phyloP scores from a whole-genome alignment of 257 asterid species.

The Solanum chilense region DNA sequence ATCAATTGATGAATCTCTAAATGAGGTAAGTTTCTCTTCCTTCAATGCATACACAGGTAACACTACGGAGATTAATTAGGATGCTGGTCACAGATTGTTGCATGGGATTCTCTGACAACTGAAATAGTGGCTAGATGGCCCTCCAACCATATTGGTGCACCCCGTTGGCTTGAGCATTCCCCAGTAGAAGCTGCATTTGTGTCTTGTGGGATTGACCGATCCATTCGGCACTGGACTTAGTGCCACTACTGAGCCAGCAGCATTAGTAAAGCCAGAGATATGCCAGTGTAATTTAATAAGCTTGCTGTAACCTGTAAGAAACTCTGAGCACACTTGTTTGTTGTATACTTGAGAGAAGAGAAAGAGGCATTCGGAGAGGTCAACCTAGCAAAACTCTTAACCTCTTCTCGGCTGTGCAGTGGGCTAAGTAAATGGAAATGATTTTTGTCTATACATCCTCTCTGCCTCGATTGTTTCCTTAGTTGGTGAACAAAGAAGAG shows the following conservation, averaged over 20 bases:
- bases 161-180: slow-evolving; percentile 84
- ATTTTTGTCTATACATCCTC: not conserved
- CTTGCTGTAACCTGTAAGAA: not conserved
- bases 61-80: not conserved
- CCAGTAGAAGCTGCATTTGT: slow-evolving; percentile 57
- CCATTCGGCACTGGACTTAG: slow-evolving; percentile 63
- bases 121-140: slow-evolving; percentile 80
- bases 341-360: not conserved
- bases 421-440: not conserved
- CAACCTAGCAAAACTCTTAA: not conserved
- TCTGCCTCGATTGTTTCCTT: not conserved
- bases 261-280: not conserved
- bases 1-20: slow-evolving; percentile 45
- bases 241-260: not conserved
- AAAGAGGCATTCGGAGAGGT: not conserved
- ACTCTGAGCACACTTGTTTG: not conserved
- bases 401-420: not conserved
- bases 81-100: slow-evolving; percentile 40
- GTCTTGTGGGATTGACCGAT: slow-evolving; percentile 64
- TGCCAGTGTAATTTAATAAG: not conserved
- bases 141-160: slow-evolving; percentile 57
- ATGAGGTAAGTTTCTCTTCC: slow-evolving; percentile 34
- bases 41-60: not conserved
- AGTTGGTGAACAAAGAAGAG: not conserved
- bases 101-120: slow-evolving; percentile 72